These are phyloP conservation scores for Capronia epimyces DNA, from an alignment of 2,329 filamentous ascomycete species.

Conservation along the genomic window DNA sequence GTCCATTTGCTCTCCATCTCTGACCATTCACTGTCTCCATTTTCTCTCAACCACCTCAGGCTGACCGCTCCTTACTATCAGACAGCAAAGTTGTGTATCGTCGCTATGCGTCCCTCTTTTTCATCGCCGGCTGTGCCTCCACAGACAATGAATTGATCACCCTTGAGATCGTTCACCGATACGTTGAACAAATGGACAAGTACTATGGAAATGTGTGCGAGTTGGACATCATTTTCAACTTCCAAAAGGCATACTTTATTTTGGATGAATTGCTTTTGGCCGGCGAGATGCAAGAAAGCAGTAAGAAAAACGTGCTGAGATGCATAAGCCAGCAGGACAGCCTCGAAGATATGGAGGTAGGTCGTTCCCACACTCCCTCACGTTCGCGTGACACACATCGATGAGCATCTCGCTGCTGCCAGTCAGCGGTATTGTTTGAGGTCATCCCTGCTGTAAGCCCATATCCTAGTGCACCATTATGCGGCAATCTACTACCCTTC, in stretches of 20 bases:
- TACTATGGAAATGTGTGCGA: slow-evolving; percentile 99
- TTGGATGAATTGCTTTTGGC: slow-evolving; percentile 92
- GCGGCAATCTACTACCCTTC: slow-evolving; percentile 2
- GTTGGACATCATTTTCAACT: slow-evolving; percentile 99
- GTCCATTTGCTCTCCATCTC: not conserved
- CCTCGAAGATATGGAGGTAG: slow-evolving; percentile 98
- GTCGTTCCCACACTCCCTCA: slow-evolving; percentile 32
- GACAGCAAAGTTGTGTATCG: slow-evolving; percentile 99
- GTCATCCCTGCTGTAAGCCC: not conserved
- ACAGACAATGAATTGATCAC: slow-evolving; percentile 45
- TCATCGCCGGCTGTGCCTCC: slow-evolving; percentile 93
- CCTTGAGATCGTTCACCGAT: slow-evolving; percentile 95
- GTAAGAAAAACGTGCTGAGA: slow-evolving; percentile 95
- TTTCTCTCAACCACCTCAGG: not conserved
- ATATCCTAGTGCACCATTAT: not conserved
- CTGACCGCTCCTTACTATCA: slow-evolving; percentile 38
- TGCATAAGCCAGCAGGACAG: slow-evolving; percentile 97
- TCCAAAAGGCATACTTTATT: slow-evolving; percentile 99
- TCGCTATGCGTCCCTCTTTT: slow-evolving; percentile 97
- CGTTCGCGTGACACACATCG: not conserved
- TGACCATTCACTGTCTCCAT: not conserved
- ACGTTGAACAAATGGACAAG: slow-evolving; percentile 99
- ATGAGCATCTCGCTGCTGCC: not conserved
- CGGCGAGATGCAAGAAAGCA: slow-evolving; percentile 96
- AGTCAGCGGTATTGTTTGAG: not conserved